A percentile compares a stretch with the other conserved stretches of the same genome.
phyloP scores from a whole-genome alignment of 2,329 filamentous ascomycete genomes.

The Anthostomella pinea region DNA sequence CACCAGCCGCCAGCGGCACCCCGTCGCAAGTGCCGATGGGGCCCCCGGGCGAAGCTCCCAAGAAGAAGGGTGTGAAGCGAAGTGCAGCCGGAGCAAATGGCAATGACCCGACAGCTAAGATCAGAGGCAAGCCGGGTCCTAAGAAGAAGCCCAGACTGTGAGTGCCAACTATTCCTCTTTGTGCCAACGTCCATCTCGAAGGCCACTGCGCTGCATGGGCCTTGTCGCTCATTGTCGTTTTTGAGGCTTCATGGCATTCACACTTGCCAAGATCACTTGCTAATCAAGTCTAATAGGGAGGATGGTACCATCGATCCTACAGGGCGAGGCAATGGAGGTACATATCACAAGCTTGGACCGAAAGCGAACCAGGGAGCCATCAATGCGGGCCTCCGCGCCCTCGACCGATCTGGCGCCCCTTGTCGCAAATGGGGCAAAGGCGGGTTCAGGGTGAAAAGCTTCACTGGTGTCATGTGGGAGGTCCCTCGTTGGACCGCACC shows the following conservation, averaged over 20 bases:
- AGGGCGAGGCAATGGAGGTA: slow-evolving; percentile 45
- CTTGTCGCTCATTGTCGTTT: slow-evolving; percentile 2
- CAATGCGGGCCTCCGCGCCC: slow-evolving; percentile 90
- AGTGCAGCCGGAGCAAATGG: slow-evolving; percentile 64
- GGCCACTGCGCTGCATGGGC: neutral
- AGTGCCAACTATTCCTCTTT: slow-evolving; percentile 40
- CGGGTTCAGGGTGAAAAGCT: slow-evolving; percentile 82
- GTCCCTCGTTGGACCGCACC: slow-evolving; percentile 51
- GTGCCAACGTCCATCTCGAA: neutral
- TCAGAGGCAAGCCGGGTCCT: slow-evolving; percentile 83
- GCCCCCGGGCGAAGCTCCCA: slow-evolving; percentile 58
- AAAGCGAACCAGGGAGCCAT: slow-evolving; percentile 97
- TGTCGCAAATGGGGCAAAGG: slow-evolving; percentile 90
- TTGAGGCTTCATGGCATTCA: no score
- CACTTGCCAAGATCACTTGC: no score
- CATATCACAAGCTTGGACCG: slow-evolving; percentile 81
- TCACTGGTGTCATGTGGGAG: slow-evolving; percentile 41
- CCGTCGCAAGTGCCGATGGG: slow-evolving; percentile 57
- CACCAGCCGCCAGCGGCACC: slow-evolving; percentile 54
- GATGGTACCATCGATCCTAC: slow-evolving; percentile 61
- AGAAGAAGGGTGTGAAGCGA: slow-evolving; percentile 75
- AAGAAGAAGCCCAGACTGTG: slow-evolving; percentile 97
- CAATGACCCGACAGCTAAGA: slow-evolving; percentile 56
- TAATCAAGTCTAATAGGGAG: slow-evolving; percentile 47
- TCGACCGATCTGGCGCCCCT: slow-evolving; percentile 87